Evolutionary conservation across 257 asterid genomes (phyloP), one percentile per base, ranked within the genome.

Genomic region (Osmanthus fragrans): DNA sequence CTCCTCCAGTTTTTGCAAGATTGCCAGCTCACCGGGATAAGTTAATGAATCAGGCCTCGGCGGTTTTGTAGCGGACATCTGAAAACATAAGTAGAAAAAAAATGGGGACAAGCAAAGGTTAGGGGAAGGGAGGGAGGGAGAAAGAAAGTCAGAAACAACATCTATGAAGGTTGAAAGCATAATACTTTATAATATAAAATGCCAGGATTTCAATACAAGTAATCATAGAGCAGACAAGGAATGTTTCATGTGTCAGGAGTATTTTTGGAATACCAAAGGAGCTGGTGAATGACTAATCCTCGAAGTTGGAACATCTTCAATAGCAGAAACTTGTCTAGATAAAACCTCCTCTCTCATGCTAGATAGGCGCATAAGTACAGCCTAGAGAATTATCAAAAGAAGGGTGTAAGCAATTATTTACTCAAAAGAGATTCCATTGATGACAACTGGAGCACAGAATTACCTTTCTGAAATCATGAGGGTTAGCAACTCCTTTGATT

Each of bases 391-490:
- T 33, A 71, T 67, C 12, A 63, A 36, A 40, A 71, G 33, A 23
- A 63, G 7, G 56, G 40, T 16, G 71, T 39, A 45, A 68, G 30
- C 21, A 69, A 19, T 34, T 40, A 65, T 63, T 67, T 19, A 18
- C 23, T 11, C 27, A 58, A 56, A 8, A 63, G 42, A 36, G 73
- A 25, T 58, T n/a, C 66, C 18, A 12, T 29, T 40, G 37, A 54
- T 54, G 72, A 42, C 10, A 40, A 39, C 34, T 80, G 78, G 60
- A 77, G 70, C 23, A 74, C 45, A 73, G 45, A 25, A 19, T 39
- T 78, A 89, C 96, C 96, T 92, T 85, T 84, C 92, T 85, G 77
- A 92, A 90, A 77, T 89, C 93, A 79, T 73, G 88, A 79, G 94
- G 94, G 84, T 92, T 82, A 16, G 82, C 77, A 79, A 92, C 81